Base-by-base conservation (phyloP, 2,329 filamentous ascomycete genomes). In the Alternaria solani region DNA sequence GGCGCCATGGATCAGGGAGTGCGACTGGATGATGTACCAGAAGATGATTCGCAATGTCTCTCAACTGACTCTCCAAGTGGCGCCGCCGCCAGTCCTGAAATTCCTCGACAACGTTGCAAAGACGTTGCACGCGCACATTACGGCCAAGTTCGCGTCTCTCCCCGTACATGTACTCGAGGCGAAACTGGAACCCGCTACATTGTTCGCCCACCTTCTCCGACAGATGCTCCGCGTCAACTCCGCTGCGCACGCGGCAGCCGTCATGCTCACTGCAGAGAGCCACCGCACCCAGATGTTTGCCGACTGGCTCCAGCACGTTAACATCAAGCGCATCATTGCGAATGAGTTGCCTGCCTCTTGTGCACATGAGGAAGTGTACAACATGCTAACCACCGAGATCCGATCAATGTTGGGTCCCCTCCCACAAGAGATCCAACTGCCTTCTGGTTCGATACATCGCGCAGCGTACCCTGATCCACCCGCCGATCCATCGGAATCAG, bases 251-350 rank as follows among this genome's bases (percentile, higher is more conserved):
- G 94, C 95, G 1, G 93, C 94, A 1, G 94, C 94, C 23, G 96
- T 95, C 64, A 93, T 97, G 86, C 85, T 99, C 12, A 92, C 92
- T 7, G 92, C 94, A 71, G 89, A 93, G 18, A 91, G 92, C 46
- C 96, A 96, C 75, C 88, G 95, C 55, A 93, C 95, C 66, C 91
- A 95, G 73, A 98, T 99, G 95, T 97, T 95, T 83, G 84, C 90
- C 51, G 95, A 99, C 74, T 97, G 94, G 89, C 88, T 93, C 41
- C 88, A 79, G 11, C 83, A 83, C 74, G 84, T 88, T 42, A 86
- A 86, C 63, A 80, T 85, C 4, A 85, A 86, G 67, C 80, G 81
- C 34, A 82, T 87, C 61, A 82, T 87, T 69, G 85, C 87, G 61
- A 83, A 84, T 60, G 84, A 86, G 65, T 75, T 87, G 23, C 85